These are phyloP conservation scores for Dactylellina cionopaga DNA, from an alignment of 2,329 filamentous ascomycete genomes.

Conservation along the genomic window DNA sequence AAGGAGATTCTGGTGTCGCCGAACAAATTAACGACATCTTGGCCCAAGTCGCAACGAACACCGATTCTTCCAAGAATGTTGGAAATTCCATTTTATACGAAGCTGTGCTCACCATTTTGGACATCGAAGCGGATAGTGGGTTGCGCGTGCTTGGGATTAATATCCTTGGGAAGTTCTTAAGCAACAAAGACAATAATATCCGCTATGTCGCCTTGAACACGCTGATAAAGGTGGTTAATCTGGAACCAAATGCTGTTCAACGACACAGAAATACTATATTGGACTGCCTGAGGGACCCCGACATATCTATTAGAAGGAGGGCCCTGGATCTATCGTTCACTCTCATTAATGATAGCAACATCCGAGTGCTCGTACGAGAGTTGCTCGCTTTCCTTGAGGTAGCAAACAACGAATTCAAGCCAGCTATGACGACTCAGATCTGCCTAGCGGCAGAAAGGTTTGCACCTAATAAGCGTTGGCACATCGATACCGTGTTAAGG, in stretches of 20 bases:
- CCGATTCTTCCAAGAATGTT: constrained; percentile 96
- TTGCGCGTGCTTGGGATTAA: constrained; percentile 94
- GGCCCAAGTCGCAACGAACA: constrained; percentile 97
- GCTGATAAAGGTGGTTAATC: constrained; percentile 95
- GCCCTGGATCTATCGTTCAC: constrained; percentile 98
- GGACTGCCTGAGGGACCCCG: constrained; percentile 93
- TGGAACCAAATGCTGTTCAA: constrained; percentile 97
- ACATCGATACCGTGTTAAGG: constrained; percentile 95
- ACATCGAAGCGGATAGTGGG: constrained; percentile 97
- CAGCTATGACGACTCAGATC: constrained; percentile 97
- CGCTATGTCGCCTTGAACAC: constrained; percentile 98
- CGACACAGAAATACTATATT: constrained; percentile 96
- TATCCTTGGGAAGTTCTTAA: constrained; percentile 95
- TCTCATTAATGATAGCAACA: constrained; percentile 95
- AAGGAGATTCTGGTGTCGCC: constrained; percentile 85
- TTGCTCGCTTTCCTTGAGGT: constrained; percentile 94
- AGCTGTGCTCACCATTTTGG: constrained; percentile 93
- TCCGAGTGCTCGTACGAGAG: constrained; percentile 91
- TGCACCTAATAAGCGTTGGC: constrained; percentile 97
- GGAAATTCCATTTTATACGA: constrained; percentile 98
- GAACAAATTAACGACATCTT: constrained; percentile 99
- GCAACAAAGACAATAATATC: constrained; percentile 99
- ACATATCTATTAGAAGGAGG: constrained; percentile 95
- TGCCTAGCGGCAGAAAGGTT: constrained; percentile 96
- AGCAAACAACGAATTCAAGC: constrained; percentile 98